Conservation (phyloP, 202 grass and related monocot genomes). For the Dendrocalamus latiflorus region DNA sequence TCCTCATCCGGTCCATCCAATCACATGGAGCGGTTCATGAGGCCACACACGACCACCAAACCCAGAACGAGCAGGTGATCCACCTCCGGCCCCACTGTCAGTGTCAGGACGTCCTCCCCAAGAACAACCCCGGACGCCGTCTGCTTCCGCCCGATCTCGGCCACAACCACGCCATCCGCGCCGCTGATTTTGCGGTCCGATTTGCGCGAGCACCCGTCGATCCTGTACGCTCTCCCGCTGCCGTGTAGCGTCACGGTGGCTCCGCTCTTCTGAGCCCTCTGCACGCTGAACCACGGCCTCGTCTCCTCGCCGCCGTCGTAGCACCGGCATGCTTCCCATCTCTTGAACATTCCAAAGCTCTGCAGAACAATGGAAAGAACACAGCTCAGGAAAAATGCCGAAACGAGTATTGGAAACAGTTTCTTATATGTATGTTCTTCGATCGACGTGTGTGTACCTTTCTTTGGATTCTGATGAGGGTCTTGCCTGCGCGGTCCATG, state of each 20-base stretch:
- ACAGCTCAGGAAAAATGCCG: not conserved
- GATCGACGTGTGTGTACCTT: not conserved
- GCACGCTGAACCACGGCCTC: conserved; percentile 46
- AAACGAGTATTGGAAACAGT: not conserved
- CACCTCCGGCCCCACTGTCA: conserved; percentile 28
- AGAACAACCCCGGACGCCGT: conserved; percentile 30
- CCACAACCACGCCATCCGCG: not conserved
- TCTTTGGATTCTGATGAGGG: conserved; percentile 25
- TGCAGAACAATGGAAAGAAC: not conserved
- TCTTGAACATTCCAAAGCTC: conserved; percentile 24
- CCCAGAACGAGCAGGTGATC: conserved; percentile 49
- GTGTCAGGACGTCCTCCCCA: conserved; percentile 38
- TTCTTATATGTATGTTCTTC: not conserved
- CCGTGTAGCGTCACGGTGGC: conserved; percentile 8
- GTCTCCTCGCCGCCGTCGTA: not conserved
- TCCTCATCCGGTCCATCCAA: too few relatives aligned
- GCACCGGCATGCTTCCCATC: conserved; percentile 34
- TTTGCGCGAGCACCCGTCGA: conserved; percentile 22
- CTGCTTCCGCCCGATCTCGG: conserved; percentile 41
- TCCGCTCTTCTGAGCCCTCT: not conserved
- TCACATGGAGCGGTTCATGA: conserved; percentile 42
- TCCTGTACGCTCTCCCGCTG: not conserved
- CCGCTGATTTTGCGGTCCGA: conserved; percentile 30
- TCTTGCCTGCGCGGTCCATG: conserved; percentile 38
- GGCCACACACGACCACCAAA: conserved; percentile 44